Base-by-base conservation (phyloP, 306 rosid genomes). In the Quercus rubra region DNA sequence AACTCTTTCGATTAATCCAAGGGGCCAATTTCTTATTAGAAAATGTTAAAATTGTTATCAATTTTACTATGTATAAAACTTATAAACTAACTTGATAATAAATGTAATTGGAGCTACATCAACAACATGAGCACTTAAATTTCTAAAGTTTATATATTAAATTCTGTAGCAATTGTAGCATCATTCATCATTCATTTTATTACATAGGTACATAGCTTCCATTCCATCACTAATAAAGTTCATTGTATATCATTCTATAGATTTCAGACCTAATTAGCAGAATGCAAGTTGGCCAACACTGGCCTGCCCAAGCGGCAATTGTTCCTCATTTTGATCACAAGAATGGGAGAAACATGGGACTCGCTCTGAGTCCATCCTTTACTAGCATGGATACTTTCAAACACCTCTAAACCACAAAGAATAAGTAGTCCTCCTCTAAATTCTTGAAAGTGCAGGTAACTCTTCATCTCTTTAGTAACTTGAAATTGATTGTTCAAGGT, bases 311-410 rank as follows among this genome's bases (percentile, higher is more conserved):
- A 71, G 84, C 14, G 15, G 74, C 52, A 76, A 81, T 20, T 58
- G 75, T 5, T 31, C 33, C 6, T 6, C 14, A 28, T 79, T 81
- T 71, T 87, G 86, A 84, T 33, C 74, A n/a, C 86, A 87, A 25
- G 84, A 81, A 31, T 81, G 86, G 84, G 55, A 75, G 1, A 87
- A 73, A 61, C 84, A 87, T 62, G 86, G 84, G 70, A 83, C 86
- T 12, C 81, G 88, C 74, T 79, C 90, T 0, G 67, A 76, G 55
- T 54, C 73, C 35, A 43, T 52, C 15, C 80, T 79, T 54, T 74
- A 77, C 52, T 78, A 84, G 19, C 86, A 87, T 69, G 73, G 15
- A 11, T 84, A 87, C 55, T 86, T 86, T 70, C 21, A 75, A 33
- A 12, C 59, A 9, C 0, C 59, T 38, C 57, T 75, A 3, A 14